Percentiles rank a stretch among this genome's conserved stretches.
These are phyloP conservation scores for Raffaelea ambrosiae DNA, from an alignment of 2,329 filamentous ascomycete species.

Conservation along the genomic window DNA sequence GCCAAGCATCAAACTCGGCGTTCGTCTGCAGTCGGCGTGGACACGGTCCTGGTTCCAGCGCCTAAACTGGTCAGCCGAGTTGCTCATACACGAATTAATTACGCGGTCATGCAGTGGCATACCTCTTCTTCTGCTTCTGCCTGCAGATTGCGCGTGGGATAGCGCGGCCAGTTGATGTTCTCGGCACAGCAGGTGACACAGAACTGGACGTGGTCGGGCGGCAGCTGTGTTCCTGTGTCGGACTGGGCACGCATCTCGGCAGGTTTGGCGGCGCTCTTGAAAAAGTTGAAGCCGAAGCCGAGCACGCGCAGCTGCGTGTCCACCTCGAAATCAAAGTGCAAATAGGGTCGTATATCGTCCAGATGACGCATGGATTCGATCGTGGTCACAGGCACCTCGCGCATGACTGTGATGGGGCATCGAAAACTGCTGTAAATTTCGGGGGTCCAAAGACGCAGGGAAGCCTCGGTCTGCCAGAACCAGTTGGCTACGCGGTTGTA, in stretches of 20 bases:
- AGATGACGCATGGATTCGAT: conserved; percentile 11
- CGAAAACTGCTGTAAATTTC: conserved; percentile 17
- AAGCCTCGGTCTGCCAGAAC: conserved; percentile 17
- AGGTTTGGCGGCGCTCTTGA: conserved; percentile 12
- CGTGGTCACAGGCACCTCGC: conserved; percentile 12
- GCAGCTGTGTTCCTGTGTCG: conserved; percentile 14
- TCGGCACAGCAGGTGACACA: conserved; percentile 14
- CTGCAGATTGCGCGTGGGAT: conserved; percentile 16
- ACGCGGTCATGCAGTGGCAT: too few species aligned
- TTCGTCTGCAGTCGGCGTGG: conserved; percentile 4
- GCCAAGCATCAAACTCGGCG: not conserved
- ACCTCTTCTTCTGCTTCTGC: conserved; percentile 13
- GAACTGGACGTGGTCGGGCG: conserved; percentile 12
- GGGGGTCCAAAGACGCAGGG: conserved; percentile 18
- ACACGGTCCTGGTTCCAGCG: not conserved
- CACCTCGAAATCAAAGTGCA: conserved; percentile 17
- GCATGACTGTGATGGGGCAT: conserved; percentile 15
- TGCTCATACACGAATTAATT: too few species aligned
- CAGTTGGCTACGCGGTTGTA: conserved; percentile 17
- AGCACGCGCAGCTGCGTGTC: conserved; percentile 16
- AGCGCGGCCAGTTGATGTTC: conserved; percentile 16
- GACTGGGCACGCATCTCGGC: conserved; percentile 15
- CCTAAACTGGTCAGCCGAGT: not conserved
- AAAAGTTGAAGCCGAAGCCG: conserved; percentile 11
- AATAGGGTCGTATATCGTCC: conserved; percentile 10